Conservation (phyloP, 192 early-diverging fungal genomes). For the Coemansia asiatica region DNA sequence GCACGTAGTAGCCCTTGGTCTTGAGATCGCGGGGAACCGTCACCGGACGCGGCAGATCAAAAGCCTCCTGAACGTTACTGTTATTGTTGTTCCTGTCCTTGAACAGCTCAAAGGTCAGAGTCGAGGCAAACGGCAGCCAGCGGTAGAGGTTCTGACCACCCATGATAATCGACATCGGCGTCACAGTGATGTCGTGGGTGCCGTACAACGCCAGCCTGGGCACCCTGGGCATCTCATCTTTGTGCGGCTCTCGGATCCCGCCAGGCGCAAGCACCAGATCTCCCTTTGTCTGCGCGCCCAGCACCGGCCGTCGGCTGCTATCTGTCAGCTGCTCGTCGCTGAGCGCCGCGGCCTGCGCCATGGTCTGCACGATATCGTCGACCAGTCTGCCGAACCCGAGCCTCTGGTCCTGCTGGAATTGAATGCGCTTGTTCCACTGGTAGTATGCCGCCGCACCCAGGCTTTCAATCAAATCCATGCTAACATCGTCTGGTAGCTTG, state of each 20-base stretch:
- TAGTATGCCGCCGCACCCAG: slow-evolving; percentile 22
- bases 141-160: slow-evolving; percentile 4
- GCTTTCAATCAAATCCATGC: slow-evolving; percentile 11
- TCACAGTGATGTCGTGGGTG: slow-evolving; percentile 35
- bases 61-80: background rate
- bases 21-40: background rate
- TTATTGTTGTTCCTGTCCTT: slow-evolving; percentile 2
- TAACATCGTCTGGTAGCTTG: slow-evolving; percentile 25
- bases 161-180: slow-evolving; percentile 27
- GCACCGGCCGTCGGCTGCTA: background rate
- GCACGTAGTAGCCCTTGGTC: slow-evolving; percentile 25
- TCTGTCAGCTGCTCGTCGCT: background rate
- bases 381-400: slow-evolving; percentile 40
- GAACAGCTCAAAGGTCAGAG: slow-evolving; percentile 48
- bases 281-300: slow-evolving; percentile 20
- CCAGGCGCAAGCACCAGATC: slow-evolving; percentile 25
- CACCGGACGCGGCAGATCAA: slow-evolving; percentile 7
- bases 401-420: slow-evolving; percentile 17
- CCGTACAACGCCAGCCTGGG: slow-evolving; percentile 35
- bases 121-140: slow-evolving; percentile 46
- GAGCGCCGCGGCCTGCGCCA: slow-evolving; percentile 23
- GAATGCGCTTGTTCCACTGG: slow-evolving; percentile 28
- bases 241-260: slow-evolving; percentile 14
- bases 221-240: slow-evolving; percentile 16
- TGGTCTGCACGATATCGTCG: slow-evolving; percentile 23